Base-by-base conservation (phyloP, 2,329 filamentous ascomycete species). In the Drechslerella dactyloides region DNA sequence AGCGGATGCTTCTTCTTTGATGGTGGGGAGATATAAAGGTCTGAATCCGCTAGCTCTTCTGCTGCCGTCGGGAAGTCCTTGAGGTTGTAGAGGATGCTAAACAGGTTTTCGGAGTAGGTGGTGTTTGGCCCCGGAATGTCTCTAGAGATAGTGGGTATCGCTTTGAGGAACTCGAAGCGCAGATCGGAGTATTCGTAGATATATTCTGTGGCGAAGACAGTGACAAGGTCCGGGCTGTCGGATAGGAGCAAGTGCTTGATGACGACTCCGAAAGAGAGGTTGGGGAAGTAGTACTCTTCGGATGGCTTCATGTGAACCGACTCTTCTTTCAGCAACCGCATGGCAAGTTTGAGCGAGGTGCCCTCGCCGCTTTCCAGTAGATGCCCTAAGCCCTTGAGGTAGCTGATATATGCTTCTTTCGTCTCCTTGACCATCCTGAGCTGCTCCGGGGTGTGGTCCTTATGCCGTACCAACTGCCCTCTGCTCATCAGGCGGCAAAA, bases 251-350 rank as follows among this genome's bases (percentile, higher is more conserved):
- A 76, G 0, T 82, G 82, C 40, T 82, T 80, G 10, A 96, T 81
- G 30, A 96, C 84, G 10, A 85, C 83, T 44, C 83, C 82, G 60
- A 97, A 85, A 46, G 90, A 86, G 0, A 82, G 81, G 21, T 85
- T 85, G 1, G 89, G 89, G 80, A 96, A 96, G 13, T 82, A 85
- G 76, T 87, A 86, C 51, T 88, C 86, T 5, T 86, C 84, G 23
- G 84, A 84, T 62, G 75, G 74, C 51, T 83, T 84, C 37, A 87
- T 78, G 76, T 86, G 81, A 73, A 86, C 85, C 17, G 85, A 88
- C 78, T 96, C 91, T 56, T 89, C 88, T 81, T 96, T 94, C 74
- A 96, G 81, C 53, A 96, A 80, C 62, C 89, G 87, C 92, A 97
- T 96, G 64, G 88, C 85, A 54, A 97, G 81, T 0, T 89, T 90